A percentile compares a stretch with the other conserved stretches of the same genome.
phyloP scores from a whole-genome alignment of 2,329 filamentous ascomycete genomes.

The Aspergillus sergii region DNA sequence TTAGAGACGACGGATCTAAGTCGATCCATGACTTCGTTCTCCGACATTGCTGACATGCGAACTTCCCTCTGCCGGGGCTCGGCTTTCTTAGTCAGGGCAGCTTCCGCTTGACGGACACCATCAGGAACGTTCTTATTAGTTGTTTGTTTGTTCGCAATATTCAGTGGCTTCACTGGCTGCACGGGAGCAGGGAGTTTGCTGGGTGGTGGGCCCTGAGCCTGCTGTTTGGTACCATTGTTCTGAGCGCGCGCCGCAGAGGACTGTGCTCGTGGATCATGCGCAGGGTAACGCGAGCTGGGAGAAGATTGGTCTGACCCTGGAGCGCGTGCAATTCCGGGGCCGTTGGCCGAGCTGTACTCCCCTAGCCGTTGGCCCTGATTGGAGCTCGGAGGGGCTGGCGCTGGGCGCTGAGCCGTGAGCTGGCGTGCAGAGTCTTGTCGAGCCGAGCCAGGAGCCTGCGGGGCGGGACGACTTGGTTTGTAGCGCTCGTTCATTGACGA shows the following conservation, averaged over 20 bases:
- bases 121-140: conserved; percentile 55
- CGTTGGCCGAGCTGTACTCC: conserved; percentile 28
- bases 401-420: conserved; percentile 74
- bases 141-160: conserved; percentile 69
- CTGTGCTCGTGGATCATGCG: conserved; percentile 40
- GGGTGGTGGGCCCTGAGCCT: conserved; percentile 51
- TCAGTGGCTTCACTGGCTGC: conserved; percentile 72
- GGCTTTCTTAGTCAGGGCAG: conserved; percentile 79
- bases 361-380: conserved; percentile 30
- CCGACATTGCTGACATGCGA: conserved; percentile 97
- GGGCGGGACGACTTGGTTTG: conserved; percentile 82
- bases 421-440: conserved; percentile 56
- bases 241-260: conserved; percentile 44
- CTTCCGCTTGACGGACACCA: conserved; percentile 84
- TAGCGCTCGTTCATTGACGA: conserved; percentile 62
- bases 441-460: conserved; percentile 67
- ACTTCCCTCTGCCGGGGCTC: conserved; percentile 84
- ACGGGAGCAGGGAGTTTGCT: conserved; percentile 61
- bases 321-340: conserved; percentile 36
- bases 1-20: conserved; percentile 93
- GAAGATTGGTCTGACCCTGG: conserved; percentile 41
- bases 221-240: conserved; percentile 48
- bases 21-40: conserved; percentile 95
- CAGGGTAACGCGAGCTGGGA: conserved; percentile 36
- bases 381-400: conserved; percentile 69